These are phyloP conservation scores for Neurospora sp. DNA, from an alignment of 495 filamentous ascomycete species.

Conservation along the genomic window DNA sequence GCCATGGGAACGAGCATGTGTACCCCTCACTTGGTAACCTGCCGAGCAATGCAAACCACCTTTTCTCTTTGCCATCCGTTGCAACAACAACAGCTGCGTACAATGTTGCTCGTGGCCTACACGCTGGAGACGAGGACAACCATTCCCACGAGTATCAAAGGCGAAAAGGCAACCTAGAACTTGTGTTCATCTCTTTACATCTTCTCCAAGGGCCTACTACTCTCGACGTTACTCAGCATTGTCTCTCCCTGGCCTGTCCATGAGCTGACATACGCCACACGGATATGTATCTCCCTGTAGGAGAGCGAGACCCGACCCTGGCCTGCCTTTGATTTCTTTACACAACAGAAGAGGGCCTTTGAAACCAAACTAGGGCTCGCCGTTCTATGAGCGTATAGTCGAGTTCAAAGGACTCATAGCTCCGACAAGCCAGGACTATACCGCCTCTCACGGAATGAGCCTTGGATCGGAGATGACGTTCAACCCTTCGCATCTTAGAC, in stretches of 20 bases:
- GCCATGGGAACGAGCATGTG: not conserved
- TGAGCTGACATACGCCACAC: not conserved
- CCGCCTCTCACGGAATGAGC: not conserved
- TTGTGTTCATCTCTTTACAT: not conserved
- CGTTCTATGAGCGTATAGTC: not conserved
- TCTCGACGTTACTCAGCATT: not conserved
- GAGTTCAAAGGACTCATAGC: not conserved
- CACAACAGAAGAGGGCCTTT: not conserved
- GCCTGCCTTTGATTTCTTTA: not conserved
- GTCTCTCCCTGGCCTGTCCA: not conserved
- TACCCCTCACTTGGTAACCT: not conserved
- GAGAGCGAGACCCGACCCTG: not conserved
- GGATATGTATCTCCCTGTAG: not conserved
- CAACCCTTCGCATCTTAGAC: too few species aligned
- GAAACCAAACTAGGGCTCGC: not conserved
- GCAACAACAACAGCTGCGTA: not conserved
- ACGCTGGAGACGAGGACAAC: not conserved
- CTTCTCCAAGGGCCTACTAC: not conserved
- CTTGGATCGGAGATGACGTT: not conserved
- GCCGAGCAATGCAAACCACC: not conserved
- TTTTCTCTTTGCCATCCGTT: not conserved
- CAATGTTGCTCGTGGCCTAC: not conserved
- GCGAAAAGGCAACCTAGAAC: not conserved
- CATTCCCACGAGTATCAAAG: not conserved
- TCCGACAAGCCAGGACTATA: not conserved